A percentile compares a stretch with the other conserved stretches of the same genome.
Conservation (phyloP, 208 protist genomes). For the Porcisia deanei region DNA sequence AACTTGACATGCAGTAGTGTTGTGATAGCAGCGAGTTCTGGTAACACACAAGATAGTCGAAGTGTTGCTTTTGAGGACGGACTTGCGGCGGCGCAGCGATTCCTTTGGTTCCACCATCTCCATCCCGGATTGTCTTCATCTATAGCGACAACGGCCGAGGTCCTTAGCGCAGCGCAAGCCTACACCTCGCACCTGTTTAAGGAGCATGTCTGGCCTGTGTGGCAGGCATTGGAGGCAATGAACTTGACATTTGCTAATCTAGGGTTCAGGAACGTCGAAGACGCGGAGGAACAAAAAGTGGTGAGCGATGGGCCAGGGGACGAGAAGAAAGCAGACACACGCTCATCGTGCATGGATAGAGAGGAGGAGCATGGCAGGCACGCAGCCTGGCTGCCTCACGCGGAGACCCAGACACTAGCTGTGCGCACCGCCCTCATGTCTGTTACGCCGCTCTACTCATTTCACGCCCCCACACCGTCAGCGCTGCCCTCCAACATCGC, state of each 20-base stretch:
- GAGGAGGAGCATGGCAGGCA: background rate
- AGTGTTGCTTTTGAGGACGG: slow-evolving; percentile 21
- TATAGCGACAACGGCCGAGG: background rate
- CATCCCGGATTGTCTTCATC: background rate
- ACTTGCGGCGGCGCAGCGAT: slow-evolving; percentile 13
- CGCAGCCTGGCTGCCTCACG: slow-evolving; percentile 18
- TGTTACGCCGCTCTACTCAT: slow-evolving; percentile 36
- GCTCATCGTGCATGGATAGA: background rate
- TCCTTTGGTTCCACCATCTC: background rate
- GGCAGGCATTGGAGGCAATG: slow-evolving; percentile 39
- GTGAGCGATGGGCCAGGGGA: background rate
- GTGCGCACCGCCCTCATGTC: slow-evolving; percentile 33
- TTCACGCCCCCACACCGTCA: slow-evolving; percentile 6
- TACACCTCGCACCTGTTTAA: slow-evolving; percentile 32
- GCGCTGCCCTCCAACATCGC: background rate
- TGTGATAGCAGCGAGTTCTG: slow-evolving; percentile 2
- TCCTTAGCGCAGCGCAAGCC: background rate
- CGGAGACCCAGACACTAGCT: slow-evolving; percentile 17
- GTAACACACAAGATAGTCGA: background rate
- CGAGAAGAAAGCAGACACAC: background rate
- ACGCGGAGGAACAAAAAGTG: slow-evolving; percentile 10
- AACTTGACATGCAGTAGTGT: slow-evolving; percentile 15
- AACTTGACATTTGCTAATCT: slow-evolving; percentile 30
- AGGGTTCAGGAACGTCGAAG: background rate
- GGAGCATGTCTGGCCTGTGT: slow-evolving; percentile 49